Evolutionary conservation across 2,329 filamentous ascomycete genomes (phyloP).

Genomic region (Rhytidhysteron rufulum): DNA sequence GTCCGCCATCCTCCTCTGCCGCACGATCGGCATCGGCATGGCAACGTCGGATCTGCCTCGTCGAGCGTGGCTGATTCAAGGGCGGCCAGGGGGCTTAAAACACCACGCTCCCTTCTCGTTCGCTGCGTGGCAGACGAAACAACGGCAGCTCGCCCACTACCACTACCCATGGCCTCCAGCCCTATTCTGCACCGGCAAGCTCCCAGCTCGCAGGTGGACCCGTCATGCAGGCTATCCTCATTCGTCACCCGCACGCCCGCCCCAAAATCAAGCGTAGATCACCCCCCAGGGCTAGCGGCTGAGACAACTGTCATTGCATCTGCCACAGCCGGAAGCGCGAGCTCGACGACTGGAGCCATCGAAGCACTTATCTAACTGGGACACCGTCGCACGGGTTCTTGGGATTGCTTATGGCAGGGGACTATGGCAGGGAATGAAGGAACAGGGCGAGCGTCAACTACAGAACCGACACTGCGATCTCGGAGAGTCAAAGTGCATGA

Average conservation of each 20-base stretch:
- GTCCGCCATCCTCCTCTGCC: no score
- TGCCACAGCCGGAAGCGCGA: slow-evolving; percentile 18
- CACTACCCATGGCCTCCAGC: no score
- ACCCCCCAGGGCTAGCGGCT: no score
- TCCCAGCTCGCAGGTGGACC: slow-evolving; percentile 3
- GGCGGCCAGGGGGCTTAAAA: slow-evolving; percentile 17
- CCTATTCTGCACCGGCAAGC: slow-evolving; percentile 7
- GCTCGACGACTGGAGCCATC: slow-evolving; percentile 10
- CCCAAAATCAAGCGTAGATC: no score
- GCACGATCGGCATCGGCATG: slow-evolving; percentile 2
- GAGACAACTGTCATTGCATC: slow-evolving; percentile 16
- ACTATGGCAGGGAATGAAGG: slow-evolving; percentile 9
- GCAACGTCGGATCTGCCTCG: slow-evolving; percentile 10
- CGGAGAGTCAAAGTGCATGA: slow-evolving; percentile 17
- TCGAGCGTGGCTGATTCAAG: slow-evolving; percentile 21
- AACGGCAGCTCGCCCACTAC: slow-evolving; percentile 5
- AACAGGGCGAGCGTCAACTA: slow-evolving; percentile 14
- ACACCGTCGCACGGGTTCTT: slow-evolving; percentile 27
- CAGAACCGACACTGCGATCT: slow-evolving; percentile 11
- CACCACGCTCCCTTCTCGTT: slow-evolving; percentile 12
- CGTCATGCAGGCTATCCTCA: no score
- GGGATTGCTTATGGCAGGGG: slow-evolving; percentile 15
- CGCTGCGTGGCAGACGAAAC: slow-evolving; percentile 2
- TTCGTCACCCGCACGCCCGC: no score
- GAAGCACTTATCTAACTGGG: slow-evolving; percentile 17